These are phyloP conservation scores for Sporothrix humicola DNA, from an alignment of 2,329 filamentous ascomycete genomes.

Conservation along the genomic window DNA sequence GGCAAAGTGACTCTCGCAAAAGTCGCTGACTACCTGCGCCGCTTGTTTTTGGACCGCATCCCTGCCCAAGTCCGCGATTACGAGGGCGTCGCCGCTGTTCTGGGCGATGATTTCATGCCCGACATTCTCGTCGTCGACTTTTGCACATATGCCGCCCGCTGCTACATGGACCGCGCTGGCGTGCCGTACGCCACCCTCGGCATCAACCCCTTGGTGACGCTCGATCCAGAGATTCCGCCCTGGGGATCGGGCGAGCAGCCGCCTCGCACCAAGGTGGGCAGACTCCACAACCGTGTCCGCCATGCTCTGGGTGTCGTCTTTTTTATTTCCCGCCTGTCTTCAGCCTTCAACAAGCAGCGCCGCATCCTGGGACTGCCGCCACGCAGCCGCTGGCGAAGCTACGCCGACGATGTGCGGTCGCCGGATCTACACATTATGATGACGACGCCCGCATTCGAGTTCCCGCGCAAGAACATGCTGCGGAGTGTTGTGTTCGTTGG, in stretches of 20 bases:
- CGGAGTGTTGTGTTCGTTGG: slow-evolving; percentile 37
- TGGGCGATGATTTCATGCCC: slow-evolving; percentile 27
- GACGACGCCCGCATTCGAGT: slow-evolving; percentile 38
- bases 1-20: slow-evolving; percentile 30
- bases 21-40: slow-evolving; percentile 33
- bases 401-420: slow-evolving; percentile 44
- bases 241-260: slow-evolving; percentile 44
- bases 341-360: slow-evolving; percentile 45
- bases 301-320: slow-evolving; percentile 35
- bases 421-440: slow-evolving; percentile 48
- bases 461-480: slow-evolving; percentile 35
- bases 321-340: slow-evolving; percentile 38
- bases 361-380: slow-evolving; percentile 41
- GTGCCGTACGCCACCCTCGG: slow-evolving; percentile 48
- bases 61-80: slow-evolving; percentile 36
- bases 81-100: slow-evolving; percentile 17
- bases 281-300: slow-evolving; percentile 43
- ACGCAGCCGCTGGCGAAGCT: slow-evolving; percentile 45
- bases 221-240: slow-evolving; percentile 43
- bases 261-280: slow-evolving; percentile 40
- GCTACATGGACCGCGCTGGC: slow-evolving; percentile 36
- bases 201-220: slow-evolving; percentile 46
- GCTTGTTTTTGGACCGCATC: slow-evolving; percentile 35
- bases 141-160: slow-evolving; percentile 36
- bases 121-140: slow-evolving; percentile 38